phyloP scores from a whole-genome alignment of 306 rosid species.

The Vigna angularis region DNA sequence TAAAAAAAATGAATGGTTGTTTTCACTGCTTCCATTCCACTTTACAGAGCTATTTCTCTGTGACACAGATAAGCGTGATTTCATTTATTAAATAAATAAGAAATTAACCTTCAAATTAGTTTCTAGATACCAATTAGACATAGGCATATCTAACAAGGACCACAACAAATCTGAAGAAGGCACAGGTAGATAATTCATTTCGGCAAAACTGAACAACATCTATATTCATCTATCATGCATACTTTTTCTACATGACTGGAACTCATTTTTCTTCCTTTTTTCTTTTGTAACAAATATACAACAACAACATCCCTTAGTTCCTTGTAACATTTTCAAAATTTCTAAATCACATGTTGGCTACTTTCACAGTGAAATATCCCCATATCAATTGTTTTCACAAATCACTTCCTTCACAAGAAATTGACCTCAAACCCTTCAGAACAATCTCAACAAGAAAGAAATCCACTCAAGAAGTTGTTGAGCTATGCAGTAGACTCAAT shows the following conservation, averaged over 20 bases:
- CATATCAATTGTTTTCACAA: slow-evolving; percentile 26
- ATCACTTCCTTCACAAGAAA: slow-evolving; percentile 3
- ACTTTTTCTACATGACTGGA: not conserved
- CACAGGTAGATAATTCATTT: not conserved
- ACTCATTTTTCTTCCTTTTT: not conserved
- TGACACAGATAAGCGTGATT: too few species aligned
- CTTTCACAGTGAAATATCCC: slow-evolving; percentile 21
- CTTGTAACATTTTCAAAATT: not conserved
- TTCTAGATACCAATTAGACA: too few species aligned
- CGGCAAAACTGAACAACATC: not conserved
- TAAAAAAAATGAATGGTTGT: too few species aligned
- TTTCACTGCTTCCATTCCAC: too few species aligned
- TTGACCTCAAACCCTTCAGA: slow-evolving; percentile 22
- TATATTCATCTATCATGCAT: not conserved
- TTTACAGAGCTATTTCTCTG: too few species aligned
- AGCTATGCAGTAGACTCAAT: slow-evolving; percentile 21
- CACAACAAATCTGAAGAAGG: not conserved
- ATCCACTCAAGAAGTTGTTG: not conserved
- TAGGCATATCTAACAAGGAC: not conserved
- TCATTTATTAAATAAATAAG: too few species aligned
- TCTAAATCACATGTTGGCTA: not conserved
- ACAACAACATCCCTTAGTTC: slow-evolving; percentile 1
- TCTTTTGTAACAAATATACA: not conserved
- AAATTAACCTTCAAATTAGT: too few species aligned
- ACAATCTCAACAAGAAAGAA: slow-evolving; percentile 23